Conservation (phyloP, 208 protist species). For the Phytomonas sp. region DNA sequence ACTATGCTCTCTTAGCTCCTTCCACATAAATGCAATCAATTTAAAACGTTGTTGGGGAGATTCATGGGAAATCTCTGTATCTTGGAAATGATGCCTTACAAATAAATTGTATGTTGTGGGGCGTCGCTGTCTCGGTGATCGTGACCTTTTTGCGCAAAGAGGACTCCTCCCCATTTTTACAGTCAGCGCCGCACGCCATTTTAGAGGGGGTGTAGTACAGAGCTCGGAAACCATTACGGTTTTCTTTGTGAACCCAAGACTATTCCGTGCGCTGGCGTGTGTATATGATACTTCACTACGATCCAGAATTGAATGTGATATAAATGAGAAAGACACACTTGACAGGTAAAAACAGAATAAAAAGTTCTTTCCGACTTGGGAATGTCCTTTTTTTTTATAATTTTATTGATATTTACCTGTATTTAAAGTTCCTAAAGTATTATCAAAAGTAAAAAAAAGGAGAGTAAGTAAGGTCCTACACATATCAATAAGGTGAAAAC, state of each 20-base stretch:
- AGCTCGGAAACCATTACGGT: not conserved
- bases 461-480: not conserved
- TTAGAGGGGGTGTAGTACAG: not conserved
- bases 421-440: not conserved
- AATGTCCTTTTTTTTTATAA: not conserved
- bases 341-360: not conserved
- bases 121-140: not conserved
- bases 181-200: not conserved
- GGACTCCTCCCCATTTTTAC: not conserved
- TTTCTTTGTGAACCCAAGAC: not conserved
- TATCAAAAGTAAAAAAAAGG: not conserved
- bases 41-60: not conserved
- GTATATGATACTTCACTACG: not conserved
- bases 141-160: not conserved
- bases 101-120: not conserved
- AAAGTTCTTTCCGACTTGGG: not conserved
- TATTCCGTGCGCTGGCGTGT: not conserved
- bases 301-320: not conserved
- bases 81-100: not conserved
- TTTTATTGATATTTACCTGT: not conserved
- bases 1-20: not conserved
- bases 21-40: constrained; percentile 1
- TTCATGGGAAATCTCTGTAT: not conserved
- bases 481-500: not conserved
- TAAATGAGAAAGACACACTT: not conserved